Percentiles rank a stretch among this genome's conserved stretches.
Evolutionary conservation across 1,139 yeast species (phyloP).

Genomic region (Protomyces lactucae-debilis): DNA sequence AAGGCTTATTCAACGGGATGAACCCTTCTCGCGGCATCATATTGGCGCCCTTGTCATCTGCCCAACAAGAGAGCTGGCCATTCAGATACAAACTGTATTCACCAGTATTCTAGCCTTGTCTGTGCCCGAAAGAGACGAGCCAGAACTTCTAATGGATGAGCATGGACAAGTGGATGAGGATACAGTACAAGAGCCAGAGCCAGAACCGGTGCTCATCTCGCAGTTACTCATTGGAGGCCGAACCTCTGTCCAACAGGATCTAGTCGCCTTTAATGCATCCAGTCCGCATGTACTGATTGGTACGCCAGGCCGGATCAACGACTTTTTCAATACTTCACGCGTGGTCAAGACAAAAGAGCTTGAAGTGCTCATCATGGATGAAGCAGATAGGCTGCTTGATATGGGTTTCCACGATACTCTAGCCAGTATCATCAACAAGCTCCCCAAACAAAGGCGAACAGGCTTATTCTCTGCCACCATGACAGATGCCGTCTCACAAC

Average conservation of each 20-base stretch:
- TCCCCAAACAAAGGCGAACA: slow-evolving; percentile 88
- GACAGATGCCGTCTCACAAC: slow-evolving; percentile 57
- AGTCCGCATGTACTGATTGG: slow-evolving; percentile 77
- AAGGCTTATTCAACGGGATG: slow-evolving; percentile 36
- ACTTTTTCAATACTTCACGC: slow-evolving; percentile 53
- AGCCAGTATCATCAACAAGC: slow-evolving; percentile 55
- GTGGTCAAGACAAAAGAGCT: slow-evolving; percentile 46
- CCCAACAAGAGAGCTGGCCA: slow-evolving; percentile 90
- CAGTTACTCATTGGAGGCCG: slow-evolving; percentile 81
- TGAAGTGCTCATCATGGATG: slow-evolving; percentile 78
- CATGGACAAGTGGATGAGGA: slow-evolving; percentile 50
- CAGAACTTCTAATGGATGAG: slow-evolving; percentile 66
- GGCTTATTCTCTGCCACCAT: slow-evolving; percentile 92
- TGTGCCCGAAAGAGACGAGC: slow-evolving; percentile 31
- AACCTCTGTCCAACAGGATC: slow-evolving; percentile 63
- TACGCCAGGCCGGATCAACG: slow-evolving; percentile 86
- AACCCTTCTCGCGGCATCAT: slow-evolving; percentile 46
- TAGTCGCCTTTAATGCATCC: slow-evolving; percentile 51
- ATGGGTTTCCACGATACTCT: slow-evolving; percentile 69
- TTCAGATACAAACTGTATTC: slow-evolving; percentile 70
- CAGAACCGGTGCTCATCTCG: slow-evolving; percentile 43
- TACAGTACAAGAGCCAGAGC: not conserved
- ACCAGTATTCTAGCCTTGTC: slow-evolving; percentile 51
- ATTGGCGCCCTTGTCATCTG: slow-evolving; percentile 69
- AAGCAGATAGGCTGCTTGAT: slow-evolving; percentile 86